phyloP scores from a whole-genome alignment of 768 basidiomycete genomes.

The Xerocomellus intermedius region DNA sequence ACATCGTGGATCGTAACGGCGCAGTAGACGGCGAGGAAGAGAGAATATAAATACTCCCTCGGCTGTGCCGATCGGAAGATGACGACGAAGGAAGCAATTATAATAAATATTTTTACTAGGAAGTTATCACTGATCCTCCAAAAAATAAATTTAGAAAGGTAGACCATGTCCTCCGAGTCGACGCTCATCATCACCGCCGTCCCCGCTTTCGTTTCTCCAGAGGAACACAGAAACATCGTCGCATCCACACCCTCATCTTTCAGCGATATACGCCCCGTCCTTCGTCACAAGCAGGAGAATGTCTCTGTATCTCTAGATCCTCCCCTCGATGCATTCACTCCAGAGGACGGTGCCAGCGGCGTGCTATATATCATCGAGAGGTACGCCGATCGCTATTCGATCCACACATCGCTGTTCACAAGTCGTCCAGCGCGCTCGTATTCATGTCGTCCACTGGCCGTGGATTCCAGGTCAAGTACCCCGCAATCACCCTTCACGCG shows the following conservation, averaged over 20 bases:
- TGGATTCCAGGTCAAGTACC: conserved; percentile 86
- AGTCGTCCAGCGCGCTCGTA: conserved; percentile 56
- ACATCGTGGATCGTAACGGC: conserved; percentile 14
- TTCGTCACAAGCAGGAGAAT: conserved; percentile 70
- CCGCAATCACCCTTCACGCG: conserved; percentile 90
- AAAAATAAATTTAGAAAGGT: background rate
- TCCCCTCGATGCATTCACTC: conserved; percentile 55
- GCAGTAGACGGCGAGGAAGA: too few species aligned
- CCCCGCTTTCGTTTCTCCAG: conserved; percentile 50
- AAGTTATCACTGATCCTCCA: background rate
- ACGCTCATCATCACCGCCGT: conserved; percentile 37
- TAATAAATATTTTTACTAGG: background rate
- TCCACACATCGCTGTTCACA: conserved; percentile 4
- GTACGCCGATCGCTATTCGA: conserved; percentile 38
- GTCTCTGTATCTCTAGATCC: conserved; percentile 74
- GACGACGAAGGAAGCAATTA: background rate
- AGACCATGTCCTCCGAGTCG: conserved; percentile 14
- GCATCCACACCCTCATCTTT: conserved; percentile 86
- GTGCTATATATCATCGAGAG: conserved; percentile 85
- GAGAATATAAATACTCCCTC: conserved; percentile 9
- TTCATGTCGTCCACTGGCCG: conserved; percentile 70
- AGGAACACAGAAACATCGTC: conserved; percentile 66
- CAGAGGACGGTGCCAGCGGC: conserved; percentile 54
- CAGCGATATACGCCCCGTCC: conserved; percentile 77
- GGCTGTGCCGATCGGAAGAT: conserved; percentile 11